phyloP scores from a whole-genome alignment of 768 basidiomycete species.

The Xerocomellus amylosporus region DNA sequence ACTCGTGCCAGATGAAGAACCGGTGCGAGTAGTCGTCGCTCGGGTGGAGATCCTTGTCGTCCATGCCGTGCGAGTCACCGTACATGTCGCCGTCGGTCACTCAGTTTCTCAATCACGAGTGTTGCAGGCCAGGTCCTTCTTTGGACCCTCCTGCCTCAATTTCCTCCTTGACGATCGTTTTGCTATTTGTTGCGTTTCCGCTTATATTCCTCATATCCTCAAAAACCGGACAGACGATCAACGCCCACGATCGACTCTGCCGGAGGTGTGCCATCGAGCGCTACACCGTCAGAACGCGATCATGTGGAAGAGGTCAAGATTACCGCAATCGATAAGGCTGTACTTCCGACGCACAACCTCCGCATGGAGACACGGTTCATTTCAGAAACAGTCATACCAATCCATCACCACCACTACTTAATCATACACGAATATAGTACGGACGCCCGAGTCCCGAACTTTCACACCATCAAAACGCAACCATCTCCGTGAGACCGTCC shows the following conservation, averaged over 20 bases:
- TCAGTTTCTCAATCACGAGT: too few species aligned
- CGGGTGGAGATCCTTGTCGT: slow-evolving; percentile 66
- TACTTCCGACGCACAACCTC: background rate
- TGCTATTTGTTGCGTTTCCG: slow-evolving; percentile 46
- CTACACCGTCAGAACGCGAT: background rate
- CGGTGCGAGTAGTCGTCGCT: slow-evolving; percentile 77
- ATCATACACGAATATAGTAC: slow-evolving; percentile 14
- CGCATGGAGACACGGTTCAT: slow-evolving; percentile 31
- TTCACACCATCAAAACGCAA: slow-evolving; percentile 42
- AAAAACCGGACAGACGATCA: slow-evolving; percentile 20
- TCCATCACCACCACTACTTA: too few species aligned
- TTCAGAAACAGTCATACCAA: slow-evolving; percentile 36
- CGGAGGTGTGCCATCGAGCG: slow-evolving; percentile 10
- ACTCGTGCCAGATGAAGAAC: slow-evolving; percentile 91
- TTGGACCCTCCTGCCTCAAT: too few species aligned
- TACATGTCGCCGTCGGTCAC: too few species aligned
- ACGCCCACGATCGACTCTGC: background rate
- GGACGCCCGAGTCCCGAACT: background rate
- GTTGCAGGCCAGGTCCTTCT: too few species aligned
- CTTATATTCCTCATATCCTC: slow-evolving; percentile 40
- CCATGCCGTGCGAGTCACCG: slow-evolving; percentile 39
- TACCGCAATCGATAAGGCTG: background rate
- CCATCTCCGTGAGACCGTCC: slow-evolving; percentile 49
- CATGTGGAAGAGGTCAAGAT: too few species aligned
- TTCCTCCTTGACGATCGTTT: slow-evolving; percentile 46